Evolutionary conservation across 805 yeast genomes (phyloP).

Genomic region (Cyberlindnera subsufficiens): DNA sequence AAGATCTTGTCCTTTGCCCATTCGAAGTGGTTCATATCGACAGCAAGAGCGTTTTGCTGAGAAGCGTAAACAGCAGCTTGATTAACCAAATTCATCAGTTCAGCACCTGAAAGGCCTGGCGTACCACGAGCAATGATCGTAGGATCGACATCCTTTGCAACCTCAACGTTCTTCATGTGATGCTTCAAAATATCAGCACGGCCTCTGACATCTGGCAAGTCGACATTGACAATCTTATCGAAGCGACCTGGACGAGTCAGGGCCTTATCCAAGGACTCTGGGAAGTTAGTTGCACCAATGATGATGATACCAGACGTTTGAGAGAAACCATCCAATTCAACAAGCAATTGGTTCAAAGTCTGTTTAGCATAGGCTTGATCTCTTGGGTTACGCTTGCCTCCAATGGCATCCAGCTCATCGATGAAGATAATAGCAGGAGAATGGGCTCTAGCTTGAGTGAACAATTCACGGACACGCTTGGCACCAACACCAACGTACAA

Average conservation of each 20-base stretch:
- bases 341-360: constrained; percentile 90
- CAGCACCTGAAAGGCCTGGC: constrained; percentile 98
- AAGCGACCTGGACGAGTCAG: constrained; percentile 97
- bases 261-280: constrained; percentile 94
- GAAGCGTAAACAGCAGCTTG: constrained; percentile 98
- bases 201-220: constrained; percentile 96
- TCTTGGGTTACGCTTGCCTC: constrained; percentile 94
- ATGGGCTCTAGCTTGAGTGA: constrained; percentile 86
- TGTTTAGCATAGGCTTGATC: constrained; percentile 98
- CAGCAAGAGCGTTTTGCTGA: constrained; percentile 84
- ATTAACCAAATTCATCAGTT: constrained; percentile 88
- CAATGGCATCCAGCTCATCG: constrained; percentile 98
- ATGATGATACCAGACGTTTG: constrained; percentile 91
- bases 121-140: constrained; percentile 92
- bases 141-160: constrained; percentile 81
- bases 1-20: constrained; percentile 99
- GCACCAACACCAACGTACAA: constrained; percentile 99
- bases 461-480: constrained; percentile 90
- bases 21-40: constrained; percentile 87
- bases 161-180: constrained; percentile 87
- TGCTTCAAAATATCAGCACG: constrained; percentile 87
- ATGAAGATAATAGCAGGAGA: constrained; percentile 97
- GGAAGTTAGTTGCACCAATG: constrained; percentile 98
- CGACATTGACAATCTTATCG: constrained; percentile 92
- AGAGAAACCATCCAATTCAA: constrained; percentile 92